phyloP scores from a whole-genome alignment of 306 rosid genomes.

The Lathyrus sativus region DNA sequence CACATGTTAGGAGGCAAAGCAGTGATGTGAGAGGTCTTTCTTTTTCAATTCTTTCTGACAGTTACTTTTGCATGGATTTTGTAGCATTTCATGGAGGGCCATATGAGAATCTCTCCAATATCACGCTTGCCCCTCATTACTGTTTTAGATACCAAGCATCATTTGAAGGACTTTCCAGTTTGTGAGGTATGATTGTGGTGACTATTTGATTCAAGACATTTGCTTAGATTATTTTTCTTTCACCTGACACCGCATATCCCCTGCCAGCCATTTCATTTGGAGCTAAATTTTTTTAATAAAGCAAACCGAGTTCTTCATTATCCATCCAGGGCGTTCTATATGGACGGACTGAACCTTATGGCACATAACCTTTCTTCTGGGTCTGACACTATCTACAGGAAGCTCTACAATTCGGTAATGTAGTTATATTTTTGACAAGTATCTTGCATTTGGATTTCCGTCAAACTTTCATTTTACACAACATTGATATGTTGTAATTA shows the following conservation, averaged over 20 bases:
- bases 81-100: slow-evolving; percentile 99
- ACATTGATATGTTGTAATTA: slow-evolving; percentile 25
- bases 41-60: slow-evolving; percentile 21
- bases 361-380: slow-evolving; percentile 82
- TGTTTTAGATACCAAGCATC: slow-evolving; percentile 74
- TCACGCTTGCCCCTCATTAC: slow-evolving; percentile 93
- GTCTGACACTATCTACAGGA: slow-evolving; percentile 71
- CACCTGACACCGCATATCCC: slow-evolving; percentile 39
- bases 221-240: slow-evolving; percentile 20
- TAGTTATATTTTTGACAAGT: slow-evolving; percentile 32
- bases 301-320: slow-evolving; percentile 94
- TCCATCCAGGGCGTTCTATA: slow-evolving; percentile 80
- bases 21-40: slow-evolving; percentile 15
- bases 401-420: slow-evolving; percentile 82
- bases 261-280: slow-evolving; percentile 89
- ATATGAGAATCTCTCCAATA: slow-evolving; percentile 84
- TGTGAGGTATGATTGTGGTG: slow-evolving; percentile 55
- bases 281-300: slow-evolving; percentile 90
- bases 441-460: slow-evolving; percentile 25
- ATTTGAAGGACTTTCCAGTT: slow-evolving; percentile 85
- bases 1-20: slow-evolving; percentile 13
- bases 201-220: slow-evolving; percentile 31
- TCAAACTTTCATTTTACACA: slow-evolving; percentile 24
- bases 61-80: slow-evolving; percentile 38
- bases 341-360: slow-evolving; percentile 84